Conservation (phyloP, 1,139 yeast species). For the Blastobotrys elegans region DNA sequence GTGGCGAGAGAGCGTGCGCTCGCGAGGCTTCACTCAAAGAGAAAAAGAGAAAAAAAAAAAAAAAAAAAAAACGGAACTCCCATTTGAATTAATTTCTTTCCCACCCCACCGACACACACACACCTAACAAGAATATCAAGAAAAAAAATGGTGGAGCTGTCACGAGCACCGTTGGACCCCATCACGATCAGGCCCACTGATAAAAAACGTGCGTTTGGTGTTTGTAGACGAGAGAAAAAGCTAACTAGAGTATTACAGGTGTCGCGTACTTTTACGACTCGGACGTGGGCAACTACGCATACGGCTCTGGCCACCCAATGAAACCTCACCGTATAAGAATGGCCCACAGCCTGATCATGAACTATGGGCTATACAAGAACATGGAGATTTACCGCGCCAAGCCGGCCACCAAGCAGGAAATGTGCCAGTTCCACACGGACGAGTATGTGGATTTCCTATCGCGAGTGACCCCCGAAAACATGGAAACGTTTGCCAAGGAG, state of each 20-base stretch:
- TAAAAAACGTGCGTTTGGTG: slow-evolving; percentile 48
- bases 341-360: slow-evolving; percentile 97
- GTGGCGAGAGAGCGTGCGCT: no score
- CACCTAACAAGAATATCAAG: background rate
- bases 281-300: slow-evolving; percentile 95
- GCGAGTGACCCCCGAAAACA: slow-evolving; percentile 90
- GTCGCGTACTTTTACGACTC: slow-evolving; percentile 68
- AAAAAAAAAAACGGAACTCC: no score
- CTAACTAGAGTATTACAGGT: slow-evolving; percentile 29
- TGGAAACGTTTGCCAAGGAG: slow-evolving; percentile 86
- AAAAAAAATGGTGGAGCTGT: slow-evolving; percentile 9
- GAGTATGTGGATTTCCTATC: slow-evolving; percentile 93
- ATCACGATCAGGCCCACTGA: slow-evolving; percentile 51
- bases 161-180: slow-evolving; percentile 49
- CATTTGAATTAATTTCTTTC: no score
- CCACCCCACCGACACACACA: background rate
- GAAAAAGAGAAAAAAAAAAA: background rate
- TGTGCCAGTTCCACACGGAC: slow-evolving; percentile 98
- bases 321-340: slow-evolving; percentile 97
- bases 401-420: slow-evolving; percentile 97
- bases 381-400: slow-evolving; percentile 97
- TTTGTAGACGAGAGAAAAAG: slow-evolving; percentile 6
- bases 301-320: slow-evolving; percentile 99
- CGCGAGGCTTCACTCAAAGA: background rate
- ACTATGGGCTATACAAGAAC: slow-evolving; percentile 91